Evolutionary conservation across 805 yeast species (phyloP).

Genomic region (Starmerella tilneyi): DNA sequence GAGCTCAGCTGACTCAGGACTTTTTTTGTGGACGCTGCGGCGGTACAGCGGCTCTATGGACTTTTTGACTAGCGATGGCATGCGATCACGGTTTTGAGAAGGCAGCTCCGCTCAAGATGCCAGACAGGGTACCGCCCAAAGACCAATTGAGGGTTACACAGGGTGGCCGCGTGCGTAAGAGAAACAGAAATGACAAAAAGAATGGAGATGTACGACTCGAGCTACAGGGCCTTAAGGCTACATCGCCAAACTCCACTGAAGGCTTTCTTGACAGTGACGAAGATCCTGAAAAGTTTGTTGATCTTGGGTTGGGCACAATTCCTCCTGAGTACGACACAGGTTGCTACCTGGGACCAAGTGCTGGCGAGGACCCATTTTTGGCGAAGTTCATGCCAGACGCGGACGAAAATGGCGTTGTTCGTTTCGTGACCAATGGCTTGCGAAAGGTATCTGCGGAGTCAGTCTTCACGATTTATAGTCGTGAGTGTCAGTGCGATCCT

Average conservation of each 20-base stretch:
- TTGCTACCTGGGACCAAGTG: constrained; percentile 27
- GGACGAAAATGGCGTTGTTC: constrained; percentile 21
- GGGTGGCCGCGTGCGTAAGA: not conserved
- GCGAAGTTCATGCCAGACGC: constrained; percentile 18
- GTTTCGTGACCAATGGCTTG: constrained; percentile 28
- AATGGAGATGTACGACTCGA: not conserved
- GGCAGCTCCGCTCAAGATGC: not conserved
- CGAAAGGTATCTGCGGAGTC: constrained; percentile 20
- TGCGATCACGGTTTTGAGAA: not conserved
- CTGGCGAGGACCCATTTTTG: constrained; percentile 31
- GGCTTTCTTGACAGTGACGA: not conserved
- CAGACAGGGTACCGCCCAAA: not conserved
- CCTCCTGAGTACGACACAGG: constrained; percentile 26
- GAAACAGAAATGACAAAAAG: not conserved
- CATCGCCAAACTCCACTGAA: not conserved
- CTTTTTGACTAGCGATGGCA: too few relatives aligned
- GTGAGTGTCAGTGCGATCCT: constrained; percentile 24
- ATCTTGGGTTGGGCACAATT: constrained; percentile 17
- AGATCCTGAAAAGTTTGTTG: constrained; percentile 3
- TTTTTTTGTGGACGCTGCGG: too few relatives aligned
- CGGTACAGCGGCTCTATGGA: too few relatives aligned
- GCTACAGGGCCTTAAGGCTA: not conserved
- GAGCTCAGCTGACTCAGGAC: too few relatives aligned
- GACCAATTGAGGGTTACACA: constrained; percentile 1
- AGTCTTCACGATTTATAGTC: constrained; percentile 14